Percentiles rank a stretch among this genome's conserved stretches.
Conservation (phyloP, 768 basidiomycete species). For the Lentinula sp. region DNA sequence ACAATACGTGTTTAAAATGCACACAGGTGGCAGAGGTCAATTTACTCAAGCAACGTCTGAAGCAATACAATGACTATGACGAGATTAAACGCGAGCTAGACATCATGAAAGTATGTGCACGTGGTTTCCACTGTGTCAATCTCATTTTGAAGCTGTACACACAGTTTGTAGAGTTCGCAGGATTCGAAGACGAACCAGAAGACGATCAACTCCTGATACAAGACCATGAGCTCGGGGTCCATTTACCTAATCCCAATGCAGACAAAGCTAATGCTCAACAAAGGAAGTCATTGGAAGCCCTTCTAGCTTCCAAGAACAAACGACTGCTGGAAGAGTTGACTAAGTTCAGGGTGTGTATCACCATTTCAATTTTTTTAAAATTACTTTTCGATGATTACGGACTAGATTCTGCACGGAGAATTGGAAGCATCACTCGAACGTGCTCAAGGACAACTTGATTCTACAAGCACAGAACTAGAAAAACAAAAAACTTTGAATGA, state of each 20-base stretch:
- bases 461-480: constrained; percentile 59
- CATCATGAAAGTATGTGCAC: constrained; percentile 83
- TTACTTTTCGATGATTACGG: background rate
- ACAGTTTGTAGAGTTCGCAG: constrained; percentile 95
- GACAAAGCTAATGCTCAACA: constrained; percentile 72
- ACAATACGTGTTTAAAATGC: background rate
- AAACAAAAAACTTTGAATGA: constrained; percentile 82
- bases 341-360: constrained; percentile 66
- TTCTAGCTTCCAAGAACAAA: constrained; percentile 92
- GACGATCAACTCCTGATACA: constrained; percentile 41
- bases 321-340: constrained; percentile 89
- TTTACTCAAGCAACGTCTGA: constrained; percentile 60
- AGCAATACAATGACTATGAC: constrained; percentile 82
- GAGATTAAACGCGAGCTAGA: constrained; percentile 97
- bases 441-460: constrained; percentile 51
- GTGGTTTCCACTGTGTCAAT: background rate
- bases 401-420: constrained; percentile 77
- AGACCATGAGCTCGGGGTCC: constrained; percentile 45
- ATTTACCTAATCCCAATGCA: constrained; percentile 86
- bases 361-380: background rate
- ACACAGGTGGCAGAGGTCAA: constrained; percentile 61
- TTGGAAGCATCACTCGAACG: constrained; percentile 64
- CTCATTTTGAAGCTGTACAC: background rate
- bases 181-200: constrained; percentile 65
- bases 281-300: constrained; percentile 81